Conservation (phyloP, 495 filamentous ascomycete species). For the Geoglossum glabrum region DNA sequence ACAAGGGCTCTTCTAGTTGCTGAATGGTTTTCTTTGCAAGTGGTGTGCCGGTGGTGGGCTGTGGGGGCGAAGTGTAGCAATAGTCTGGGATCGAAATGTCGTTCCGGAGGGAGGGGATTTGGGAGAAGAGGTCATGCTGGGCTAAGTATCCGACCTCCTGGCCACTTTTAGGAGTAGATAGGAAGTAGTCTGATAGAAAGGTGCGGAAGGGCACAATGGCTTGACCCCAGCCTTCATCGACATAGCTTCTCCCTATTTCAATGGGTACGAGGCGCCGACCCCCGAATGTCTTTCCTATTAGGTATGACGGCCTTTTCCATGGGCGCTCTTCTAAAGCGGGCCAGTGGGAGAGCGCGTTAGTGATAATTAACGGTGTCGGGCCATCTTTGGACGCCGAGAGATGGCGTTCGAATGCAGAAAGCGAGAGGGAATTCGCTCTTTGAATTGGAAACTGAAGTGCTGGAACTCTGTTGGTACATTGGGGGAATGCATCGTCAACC, state of each 20-base stretch:
- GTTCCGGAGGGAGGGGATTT: conserved; percentile 55
- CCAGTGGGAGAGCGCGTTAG: conserved; percentile 45
- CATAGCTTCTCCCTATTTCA: conserved; percentile 79
- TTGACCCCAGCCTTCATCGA: conserved; percentile 72
- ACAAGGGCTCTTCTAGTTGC: conserved; percentile 21
- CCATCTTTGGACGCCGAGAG: conserved; percentile 22
- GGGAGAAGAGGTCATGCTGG: conserved; percentile 69
- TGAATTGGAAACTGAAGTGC: conserved; percentile 6
- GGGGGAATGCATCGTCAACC: not conserved
- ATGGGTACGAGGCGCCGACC: conserved; percentile 70
- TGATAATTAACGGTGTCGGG: conserved; percentile 48
- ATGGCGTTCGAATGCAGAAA: conserved; percentile 45
- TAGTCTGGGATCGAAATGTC: conserved; percentile 73
- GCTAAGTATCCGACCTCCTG: conserved; percentile 51
- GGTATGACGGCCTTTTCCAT: conserved; percentile 59
- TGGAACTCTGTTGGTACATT: not conserved
- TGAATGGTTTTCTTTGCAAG: conserved; percentile 27
- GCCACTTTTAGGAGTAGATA: conserved; percentile 4
- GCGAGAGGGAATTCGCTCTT: conserved; percentile 19
- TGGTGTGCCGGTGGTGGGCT: conserved; percentile 26
- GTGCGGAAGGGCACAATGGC: conserved; percentile 54
- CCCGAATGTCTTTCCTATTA: conserved; percentile 50
- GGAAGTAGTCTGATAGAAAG: conserved; percentile 44
- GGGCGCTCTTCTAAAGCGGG: conserved; percentile 47
- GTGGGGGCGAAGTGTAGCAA: conserved; percentile 48